Evolutionary conservation across 495 filamentous ascomycete genomes (phyloP), one percentile per base, ranked within the genome.

Genomic region (Talaromyces liani): DNA sequence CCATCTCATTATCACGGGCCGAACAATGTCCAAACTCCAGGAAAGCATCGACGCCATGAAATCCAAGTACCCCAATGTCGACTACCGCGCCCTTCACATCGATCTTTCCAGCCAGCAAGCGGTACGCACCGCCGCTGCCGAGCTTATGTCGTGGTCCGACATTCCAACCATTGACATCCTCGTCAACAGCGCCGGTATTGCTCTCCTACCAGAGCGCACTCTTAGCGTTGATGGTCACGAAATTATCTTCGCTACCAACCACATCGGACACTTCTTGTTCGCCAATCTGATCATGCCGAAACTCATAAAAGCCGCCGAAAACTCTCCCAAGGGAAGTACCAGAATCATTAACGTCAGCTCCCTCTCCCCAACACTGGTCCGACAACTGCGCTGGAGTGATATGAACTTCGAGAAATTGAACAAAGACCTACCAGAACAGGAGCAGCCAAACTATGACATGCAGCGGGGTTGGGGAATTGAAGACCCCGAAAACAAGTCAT

Each of bases 321-420:
- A 47, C 3, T 72, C 65, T 10, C 67, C 75, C 8, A 73, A 71
- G 47, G 77, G 78, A 16, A 61, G 67, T 20, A 76, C 75, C 2
- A 65, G 79, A 1, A 67, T 82, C 7, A 67, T 84, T 55, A 82
- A 82, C 64, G 70, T 83, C 18, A 72, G 65, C n/a, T 77, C 72
- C 10, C 69, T 59, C 0, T 72, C 72, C 1, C 75, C 77, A 4
- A 24, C 20, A 0, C 4, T 71, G 2, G 65, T 58, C 0, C 56
- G 31, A 14, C 36, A n/a, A 41, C 72, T 79, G 59, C 72, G 79
- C 4, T 81, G 74, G 71, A 75, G 71, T 66, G 80, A 82, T 60
- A 63, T 73, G 64, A 78, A 74, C 63, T 80, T 76, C 64, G 68
- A 74, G 6, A 76, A 70, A 67, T 62, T 60, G 27, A 78, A 72